These are phyloP conservation scores for Botrytis elliptica DNA, from an alignment of 2,329 filamentous ascomycete genomes.

Conservation along the genomic window DNA sequence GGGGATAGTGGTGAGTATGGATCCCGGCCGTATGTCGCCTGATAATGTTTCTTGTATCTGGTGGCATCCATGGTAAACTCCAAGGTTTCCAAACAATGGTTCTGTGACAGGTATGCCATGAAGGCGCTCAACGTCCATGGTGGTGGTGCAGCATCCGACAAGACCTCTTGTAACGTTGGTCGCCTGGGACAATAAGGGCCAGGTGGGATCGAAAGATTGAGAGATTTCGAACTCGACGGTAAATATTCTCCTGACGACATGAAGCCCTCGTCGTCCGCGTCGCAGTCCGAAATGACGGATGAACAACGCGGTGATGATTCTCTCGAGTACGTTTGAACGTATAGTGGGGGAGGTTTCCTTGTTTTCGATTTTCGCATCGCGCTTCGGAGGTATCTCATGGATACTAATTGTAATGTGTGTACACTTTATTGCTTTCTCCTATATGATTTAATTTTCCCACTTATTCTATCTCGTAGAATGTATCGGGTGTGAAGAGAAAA, in stretches of 20 bases:
- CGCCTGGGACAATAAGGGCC: conserved; percentile 56
- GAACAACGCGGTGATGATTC: conserved; percentile 38
- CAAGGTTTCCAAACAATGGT: conserved; percentile 93
- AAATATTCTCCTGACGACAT: conserved; percentile 48
- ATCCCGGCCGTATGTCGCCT: conserved; percentile 43
- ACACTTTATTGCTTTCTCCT: conserved; percentile 19
- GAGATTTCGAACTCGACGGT: conserved; percentile 42
- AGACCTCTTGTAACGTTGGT: conserved; percentile 81
- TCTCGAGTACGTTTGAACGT: conserved; percentile 33
- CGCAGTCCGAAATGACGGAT: conserved; percentile 42
- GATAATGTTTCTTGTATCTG: conserved; percentile 63
- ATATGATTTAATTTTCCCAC: conserved; percentile 4
- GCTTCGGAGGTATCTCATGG: conserved; percentile 42
- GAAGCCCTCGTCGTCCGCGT: conserved; percentile 50
- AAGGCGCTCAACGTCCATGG: conserved; percentile 92
- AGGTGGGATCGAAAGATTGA: conserved; percentile 45
- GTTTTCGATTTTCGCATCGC: conserved; percentile 40
- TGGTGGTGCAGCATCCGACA: conserved; percentile 79
- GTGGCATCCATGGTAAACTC: conserved; percentile 96
- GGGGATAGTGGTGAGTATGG: conserved; percentile 43
- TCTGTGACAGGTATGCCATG: conserved; percentile 94
- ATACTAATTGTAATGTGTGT: conserved; percentile 55
- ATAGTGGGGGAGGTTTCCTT: conserved; percentile 37
- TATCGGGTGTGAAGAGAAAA: conserved; percentile 25
- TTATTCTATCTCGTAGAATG: conserved; percentile 15